phyloP scores from a whole-genome alignment of 2,329 filamentous ascomycete genomes.

The Epichloe typhina region DNA sequence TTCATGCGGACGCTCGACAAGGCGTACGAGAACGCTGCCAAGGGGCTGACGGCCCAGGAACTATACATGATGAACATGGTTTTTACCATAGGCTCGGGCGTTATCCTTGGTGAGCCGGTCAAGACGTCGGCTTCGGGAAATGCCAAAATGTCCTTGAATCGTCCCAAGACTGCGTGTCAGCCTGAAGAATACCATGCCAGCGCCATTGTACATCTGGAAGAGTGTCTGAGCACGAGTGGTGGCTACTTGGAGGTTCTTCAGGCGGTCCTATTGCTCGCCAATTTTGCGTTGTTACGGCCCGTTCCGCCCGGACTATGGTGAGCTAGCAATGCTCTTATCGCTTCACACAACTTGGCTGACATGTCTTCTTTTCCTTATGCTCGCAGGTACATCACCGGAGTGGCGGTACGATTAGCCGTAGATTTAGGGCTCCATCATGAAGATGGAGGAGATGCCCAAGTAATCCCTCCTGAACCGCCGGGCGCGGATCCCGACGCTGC shows the following conservation, averaged over 20 bases:
- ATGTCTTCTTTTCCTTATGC: not conserved
- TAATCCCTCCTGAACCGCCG: constrained; percentile 37
- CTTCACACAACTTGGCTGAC: not conserved
- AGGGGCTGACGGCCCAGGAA: constrained; percentile 59
- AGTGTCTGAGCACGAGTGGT: constrained; percentile 72
- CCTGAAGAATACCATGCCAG: constrained; percentile 95
- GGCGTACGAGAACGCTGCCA: constrained; percentile 58
- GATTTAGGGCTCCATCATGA: constrained; percentile 90
- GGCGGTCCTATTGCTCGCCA: constrained; percentile 79
- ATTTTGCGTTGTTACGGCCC: constrained; percentile 80
- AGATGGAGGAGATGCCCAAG: constrained; percentile 55
- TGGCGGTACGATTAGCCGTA: constrained; percentile 78
- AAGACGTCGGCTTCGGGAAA: constrained; percentile 30
- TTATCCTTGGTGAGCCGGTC: constrained; percentile 61
- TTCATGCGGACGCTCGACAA: constrained; percentile 82
- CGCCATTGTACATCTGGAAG: constrained; percentile 81
- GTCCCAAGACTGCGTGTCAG: constrained; percentile 40
- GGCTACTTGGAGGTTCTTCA: constrained; percentile 87
- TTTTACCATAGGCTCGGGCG: constrained; percentile 87
- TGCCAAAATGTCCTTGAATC: constrained; percentile 17
- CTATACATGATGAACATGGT: constrained; percentile 96
- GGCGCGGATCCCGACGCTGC: constrained; percentile 18
- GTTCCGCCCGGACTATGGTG: constrained; percentile 85
- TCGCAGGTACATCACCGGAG: constrained; percentile 73
- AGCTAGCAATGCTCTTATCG: constrained; percentile 5